Evolutionary conservation across 1,284 basidiomycete species (phyloP), one percentile per base, ranked within the genome.

Genomic region (Erythrobasidium hasegawianum): DNA sequence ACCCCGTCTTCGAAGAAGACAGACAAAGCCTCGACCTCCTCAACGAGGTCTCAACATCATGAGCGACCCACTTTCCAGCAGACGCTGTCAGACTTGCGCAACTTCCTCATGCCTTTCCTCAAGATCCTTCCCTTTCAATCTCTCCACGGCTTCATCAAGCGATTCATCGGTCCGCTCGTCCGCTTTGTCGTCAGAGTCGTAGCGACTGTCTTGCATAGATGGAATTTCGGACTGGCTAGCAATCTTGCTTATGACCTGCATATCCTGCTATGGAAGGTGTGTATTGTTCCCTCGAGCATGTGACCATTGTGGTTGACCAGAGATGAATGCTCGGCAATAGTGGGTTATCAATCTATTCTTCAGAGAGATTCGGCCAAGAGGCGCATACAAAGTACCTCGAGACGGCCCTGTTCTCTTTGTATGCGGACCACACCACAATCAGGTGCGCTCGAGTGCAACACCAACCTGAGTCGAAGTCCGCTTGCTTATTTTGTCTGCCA

Each of bases 361-460:
- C 81, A 83, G 96, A 69, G 95, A 98, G 80, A 88, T 98, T 73
- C 84, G 94, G 4, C 70, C 72, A 13, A 83, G 96, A 77, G 92
- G 96, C 58, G 88, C 94, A 45, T 97, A 89, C 83, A 89, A 97
- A 75, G 92, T 99, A 59, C 96, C 96, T 39, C 83, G 83, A 68
- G 55, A 90, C 70, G 96, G 93, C 0, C 90, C 96, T 7, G 85
- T 97, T 71, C 93, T 99, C 75, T 97, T 99, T 79, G 95, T 96
- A 58, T 92, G 85, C 55, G 96, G 92, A 13, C 96, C 96, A 18
- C 96, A 99, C 79, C 88, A 90, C 76, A 99, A 98, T 78, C 92
- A 95, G 80, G 90, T 87, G 74, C 65, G n/a, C n/a, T n/a, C n/a
- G n/a, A n/a, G n/a, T n/a, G n/a, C n/a, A n/a, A n/a, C n/a, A n/a